Percentiles rank a stretch among this genome's conserved stretches.
Conservation (phyloP, 495 filamentous ascomycete genomes). For the Bacidia rubella region DNA sequence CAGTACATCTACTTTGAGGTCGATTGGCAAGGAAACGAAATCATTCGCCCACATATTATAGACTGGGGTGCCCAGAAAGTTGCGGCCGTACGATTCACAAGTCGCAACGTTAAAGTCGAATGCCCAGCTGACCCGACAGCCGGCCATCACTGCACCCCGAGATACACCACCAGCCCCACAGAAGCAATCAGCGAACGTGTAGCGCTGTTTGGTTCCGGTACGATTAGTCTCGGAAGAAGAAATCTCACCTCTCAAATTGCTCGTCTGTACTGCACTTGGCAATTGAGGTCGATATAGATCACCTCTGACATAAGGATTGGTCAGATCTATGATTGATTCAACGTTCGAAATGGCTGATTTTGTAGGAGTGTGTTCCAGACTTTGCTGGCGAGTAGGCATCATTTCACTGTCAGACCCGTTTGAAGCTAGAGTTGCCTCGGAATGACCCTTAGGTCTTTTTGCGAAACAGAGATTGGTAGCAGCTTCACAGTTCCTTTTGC, state of each 20-base stretch:
- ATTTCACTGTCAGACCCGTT: no score
- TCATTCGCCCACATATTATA: slow-evolving; percentile 34
- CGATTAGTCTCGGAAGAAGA: not conserved
- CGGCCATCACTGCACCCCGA: slow-evolving; percentile 49
- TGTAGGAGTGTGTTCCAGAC: no score
- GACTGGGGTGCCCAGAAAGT: slow-evolving; percentile 39
- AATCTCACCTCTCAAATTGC: not conserved
- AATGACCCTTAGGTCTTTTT: no score
- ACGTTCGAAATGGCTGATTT: no score
- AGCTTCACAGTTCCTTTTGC: no score
- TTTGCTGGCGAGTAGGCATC: no score
- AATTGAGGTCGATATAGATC: not conserved
- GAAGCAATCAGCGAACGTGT: slow-evolving; percentile 59
- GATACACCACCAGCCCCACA: slow-evolving; percentile 69
- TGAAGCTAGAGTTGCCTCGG: no score
- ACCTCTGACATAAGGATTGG: not conserved
- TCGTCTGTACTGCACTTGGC: not conserved
- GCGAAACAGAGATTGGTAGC: no score
- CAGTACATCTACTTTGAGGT: slow-evolving; percentile 48
- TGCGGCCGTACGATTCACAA: slow-evolving; percentile 40
- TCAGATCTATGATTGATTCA: not conserved
- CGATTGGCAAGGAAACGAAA: slow-evolving; percentile 27
- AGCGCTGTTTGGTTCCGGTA: slow-evolving; percentile 24
- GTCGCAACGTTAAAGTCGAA: slow-evolving; percentile 49
- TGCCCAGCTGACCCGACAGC: slow-evolving; percentile 43